These are phyloP conservation scores for Apostasia ramifera DNA, from an alignment of 106 monocot species.

Conservation along the genomic window DNA sequence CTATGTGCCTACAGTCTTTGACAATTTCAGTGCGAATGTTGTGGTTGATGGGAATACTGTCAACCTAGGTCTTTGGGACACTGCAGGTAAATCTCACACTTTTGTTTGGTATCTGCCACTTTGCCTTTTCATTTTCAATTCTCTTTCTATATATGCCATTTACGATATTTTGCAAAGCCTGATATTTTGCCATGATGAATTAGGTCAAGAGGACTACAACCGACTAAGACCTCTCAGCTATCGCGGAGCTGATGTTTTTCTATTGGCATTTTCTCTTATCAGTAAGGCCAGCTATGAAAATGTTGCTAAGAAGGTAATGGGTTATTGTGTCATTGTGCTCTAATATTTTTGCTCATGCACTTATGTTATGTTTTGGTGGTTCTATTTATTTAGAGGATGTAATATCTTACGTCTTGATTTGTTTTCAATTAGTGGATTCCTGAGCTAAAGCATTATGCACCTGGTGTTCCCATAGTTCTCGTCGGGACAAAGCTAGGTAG, in stretches of 20 bases:
- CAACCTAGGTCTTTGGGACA: constrained; percentile 63
- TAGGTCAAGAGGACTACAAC: constrained; percentile 45
- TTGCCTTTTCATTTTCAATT: background rate
- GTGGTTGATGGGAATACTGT: constrained; percentile 52
- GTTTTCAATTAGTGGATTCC: constrained; percentile 28
- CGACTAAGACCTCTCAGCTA: constrained; percentile 37
- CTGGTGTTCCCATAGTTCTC: constrained; percentile 41
- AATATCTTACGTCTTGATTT: background rate
- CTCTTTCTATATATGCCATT: background rate
- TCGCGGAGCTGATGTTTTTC: constrained; percentile 42
- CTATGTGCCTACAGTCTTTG: constrained; percentile 63
- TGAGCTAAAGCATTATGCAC: constrained; percentile 41
- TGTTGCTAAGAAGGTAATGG: constrained; percentile 29
- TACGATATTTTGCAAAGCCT: background rate
- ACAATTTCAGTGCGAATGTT: constrained; percentile 68
- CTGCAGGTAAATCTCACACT: constrained; percentile 31
- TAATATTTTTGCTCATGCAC: too few species aligned
- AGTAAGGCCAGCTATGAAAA: constrained; percentile 50
- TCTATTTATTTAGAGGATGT: background rate
- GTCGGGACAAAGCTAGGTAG: constrained; percentile 48
- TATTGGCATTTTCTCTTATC: constrained; percentile 40
- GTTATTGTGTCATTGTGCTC: background rate
- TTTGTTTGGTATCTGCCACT: background rate
- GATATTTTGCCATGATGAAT: background rate
- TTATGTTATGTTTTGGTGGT: constrained; percentile 2